Evolutionary conservation across 2,329 filamentous ascomycete genomes (phyloP).

Genomic region (Monosporascus sp.): DNA sequence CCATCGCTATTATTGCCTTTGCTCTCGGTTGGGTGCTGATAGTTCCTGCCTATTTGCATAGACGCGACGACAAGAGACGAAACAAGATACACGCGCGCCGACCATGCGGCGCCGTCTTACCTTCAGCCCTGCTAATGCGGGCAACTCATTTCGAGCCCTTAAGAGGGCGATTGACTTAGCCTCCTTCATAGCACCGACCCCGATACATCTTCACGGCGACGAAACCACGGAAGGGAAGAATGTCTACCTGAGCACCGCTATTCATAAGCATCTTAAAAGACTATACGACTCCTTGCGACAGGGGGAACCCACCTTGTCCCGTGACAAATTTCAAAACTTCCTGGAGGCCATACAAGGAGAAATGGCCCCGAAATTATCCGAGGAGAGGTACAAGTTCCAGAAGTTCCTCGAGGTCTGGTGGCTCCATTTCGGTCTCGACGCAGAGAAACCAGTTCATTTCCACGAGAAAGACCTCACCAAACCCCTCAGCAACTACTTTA

Average conservation of each 20-base stretch:
- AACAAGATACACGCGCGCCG: background rate
- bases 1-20: background rate
- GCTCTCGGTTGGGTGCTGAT: conserved; percentile 8
- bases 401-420: conserved; percentile 49
- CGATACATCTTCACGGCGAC: conserved; percentile 21
- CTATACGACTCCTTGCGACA: conserved; percentile 44
- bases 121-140: conserved; percentile 21
- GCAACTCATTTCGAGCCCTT: conserved; percentile 24
- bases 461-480: conserved; percentile 54
- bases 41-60: conserved; percentile 1
- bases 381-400: conserved; percentile 39
- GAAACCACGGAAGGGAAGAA: conserved; percentile 11
- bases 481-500: conserved; percentile 84
- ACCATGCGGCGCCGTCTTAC: conserved; percentile 23
- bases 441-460: conserved; percentile 36
- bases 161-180: conserved; percentile 27
- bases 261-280: conserved; percentile 43
- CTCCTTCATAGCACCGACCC: conserved; percentile 25
- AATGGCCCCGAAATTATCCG: conserved; percentile 24
- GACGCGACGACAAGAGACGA: conserved; percentile 15
- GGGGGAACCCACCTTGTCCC: conserved; percentile 27
- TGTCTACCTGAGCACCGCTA: conserved; percentile 41
- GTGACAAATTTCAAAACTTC: conserved; percentile 42
- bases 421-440: conserved; percentile 38
- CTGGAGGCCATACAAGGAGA: conserved; percentile 47